Base-by-base conservation (phyloP, 371 early-diverging fungal genomes). In the Mortierella polycephala region DNA sequence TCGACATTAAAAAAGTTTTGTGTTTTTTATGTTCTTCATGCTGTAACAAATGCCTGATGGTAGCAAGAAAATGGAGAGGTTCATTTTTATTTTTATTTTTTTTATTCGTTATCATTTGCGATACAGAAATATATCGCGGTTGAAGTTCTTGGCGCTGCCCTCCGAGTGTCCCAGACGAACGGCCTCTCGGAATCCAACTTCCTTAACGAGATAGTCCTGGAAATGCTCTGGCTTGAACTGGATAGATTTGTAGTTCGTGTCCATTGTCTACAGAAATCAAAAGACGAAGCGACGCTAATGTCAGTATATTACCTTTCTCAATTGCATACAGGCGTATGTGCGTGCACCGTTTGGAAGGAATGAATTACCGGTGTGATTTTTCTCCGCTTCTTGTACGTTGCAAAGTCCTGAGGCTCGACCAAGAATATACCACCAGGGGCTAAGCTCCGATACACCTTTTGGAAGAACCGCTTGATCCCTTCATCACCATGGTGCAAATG, bases 401-500 rank as follows among this genome's bases (percentile, higher is more conserved):
- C 72, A 58, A 71, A 91, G 0, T 80, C 83, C 64, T 95, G 95
- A 12, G 93, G 90, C 71, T 96, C 96, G 13, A 96, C 64, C 12
- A 95, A 74, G 42, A 95, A 85, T 18, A 74, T 60, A 0, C 96
- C 96, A 7, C 90, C 91, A 0, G 83, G 80, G 0, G 69, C 66
- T 2, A 96, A 72, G 13, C 82, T 77, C 9, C 85, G 64, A 81
- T 87, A 90, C 7, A 86, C 81, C 62, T 90, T 90, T 57, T 81
- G 67, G 75, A 96, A 94, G 55, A 96, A 92, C 6, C 57, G 58
- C 57, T 87, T 85, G n/a, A 96, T 57, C 5, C 93, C 95, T 5
- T 83, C 82, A 73, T 96, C 96, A 0, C 94, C 95, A 40, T 84
- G 73, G 64, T 93, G 87, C 21, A 96, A 44, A 58, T 96, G 96